phyloP scores from a whole-genome alignment of 768 basidiomycete species.

The Tremella yokohamensis region DNA sequence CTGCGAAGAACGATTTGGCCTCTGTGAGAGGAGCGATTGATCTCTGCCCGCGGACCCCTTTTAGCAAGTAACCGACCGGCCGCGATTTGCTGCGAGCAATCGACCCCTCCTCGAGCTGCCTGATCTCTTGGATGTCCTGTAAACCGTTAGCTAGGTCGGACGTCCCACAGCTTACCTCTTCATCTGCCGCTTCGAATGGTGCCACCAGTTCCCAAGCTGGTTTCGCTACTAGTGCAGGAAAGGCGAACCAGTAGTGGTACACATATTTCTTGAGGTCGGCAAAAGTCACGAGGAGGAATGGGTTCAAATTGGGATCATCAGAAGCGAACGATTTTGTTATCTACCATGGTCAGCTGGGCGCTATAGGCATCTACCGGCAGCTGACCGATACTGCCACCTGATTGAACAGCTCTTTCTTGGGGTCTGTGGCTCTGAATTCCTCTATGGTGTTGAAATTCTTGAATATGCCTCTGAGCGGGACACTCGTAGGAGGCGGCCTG shows the following conservation, averaged over 20 bases:
- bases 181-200: conserved; percentile 57
- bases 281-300: conserved; percentile 85
- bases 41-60: conserved; percentile 17
- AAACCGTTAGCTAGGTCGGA: not conserved
- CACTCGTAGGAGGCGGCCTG: conserved; percentile 23
- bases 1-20: conserved; percentile 57
- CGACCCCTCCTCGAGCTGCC: conserved; percentile 14
- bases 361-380: not conserved
- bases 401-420: conserved; percentile 84
- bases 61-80: conserved; percentile 17
- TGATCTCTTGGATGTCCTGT: conserved; percentile 26
- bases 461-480: conserved; percentile 61
- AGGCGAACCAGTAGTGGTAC: conserved; percentile 97
- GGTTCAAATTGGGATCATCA: conserved; percentile 59
- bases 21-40: conserved; percentile 14
- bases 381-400: conserved; percentile 64
- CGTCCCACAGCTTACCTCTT: conserved; percentile 49
- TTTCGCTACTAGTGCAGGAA: conserved; percentile 84
- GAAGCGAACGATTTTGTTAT: conserved; percentile 35
- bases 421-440: conserved; percentile 75
- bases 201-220: conserved; percentile 74
- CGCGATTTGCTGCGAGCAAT: not conserved
- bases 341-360: conserved; percentile 12
- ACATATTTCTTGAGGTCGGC: conserved; percentile 98
- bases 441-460: conserved; percentile 98